These are phyloP conservation scores for Lepidium didymum DNA, from an alignment of 345 rosid genomes.

Conservation along the genomic window DNA sequence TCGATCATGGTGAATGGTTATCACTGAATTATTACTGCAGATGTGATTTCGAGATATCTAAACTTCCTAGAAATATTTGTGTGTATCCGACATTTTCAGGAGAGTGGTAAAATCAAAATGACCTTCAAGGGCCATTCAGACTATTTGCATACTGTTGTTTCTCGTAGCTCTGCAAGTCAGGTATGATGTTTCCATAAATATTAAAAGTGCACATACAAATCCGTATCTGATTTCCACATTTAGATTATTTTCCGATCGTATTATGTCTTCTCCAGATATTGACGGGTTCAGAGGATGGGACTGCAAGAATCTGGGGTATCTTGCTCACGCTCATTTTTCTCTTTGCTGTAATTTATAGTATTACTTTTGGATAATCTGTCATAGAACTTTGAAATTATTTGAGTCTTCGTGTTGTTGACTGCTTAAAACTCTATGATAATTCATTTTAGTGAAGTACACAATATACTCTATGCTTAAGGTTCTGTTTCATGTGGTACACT, in stretches of 20 bases:
- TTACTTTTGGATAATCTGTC: background rate
- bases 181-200: conserved; percentile 27
- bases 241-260: background rate
- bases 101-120: conserved; percentile 64
- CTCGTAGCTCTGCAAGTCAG: conserved; percentile 69
- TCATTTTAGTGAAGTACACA: background rate
- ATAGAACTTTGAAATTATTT: background rate
- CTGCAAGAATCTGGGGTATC: conserved; percentile 93
- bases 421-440: background rate
- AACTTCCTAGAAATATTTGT: background rate
- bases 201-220: background rate
- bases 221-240: background rate
- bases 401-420: conserved; percentile 1
- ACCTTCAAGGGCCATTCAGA: conserved; percentile 83
- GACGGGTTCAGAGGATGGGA: conserved; percentile 98
- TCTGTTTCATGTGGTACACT: background rate
- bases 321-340: background rate
- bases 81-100: conserved; percentile 45
- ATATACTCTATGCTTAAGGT: background rate
- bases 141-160: conserved; percentile 76
- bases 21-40: background rate
- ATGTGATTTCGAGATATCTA: background rate
- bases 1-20: conserved; percentile 24
- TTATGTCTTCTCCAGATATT: conserved; percentile 48
- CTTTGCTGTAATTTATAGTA: background rate